Conservation (phyloP, 208 protist species). For the Naegleria lovaniensis region DNA sequence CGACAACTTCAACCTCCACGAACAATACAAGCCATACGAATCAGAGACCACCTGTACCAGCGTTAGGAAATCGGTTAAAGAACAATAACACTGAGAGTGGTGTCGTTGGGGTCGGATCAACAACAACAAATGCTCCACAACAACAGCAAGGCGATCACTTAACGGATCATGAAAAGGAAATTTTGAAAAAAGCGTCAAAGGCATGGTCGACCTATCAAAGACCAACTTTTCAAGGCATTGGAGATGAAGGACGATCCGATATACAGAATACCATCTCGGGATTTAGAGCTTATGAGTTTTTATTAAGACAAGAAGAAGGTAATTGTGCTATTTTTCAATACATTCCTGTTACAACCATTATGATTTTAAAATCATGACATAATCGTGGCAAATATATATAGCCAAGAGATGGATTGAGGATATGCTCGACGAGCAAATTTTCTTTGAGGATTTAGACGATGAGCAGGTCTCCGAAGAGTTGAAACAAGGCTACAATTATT, state of each 20-base stretch:
- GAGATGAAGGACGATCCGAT: neutral
- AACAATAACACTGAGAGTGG: no score
- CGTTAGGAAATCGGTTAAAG: no score
- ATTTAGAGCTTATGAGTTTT: conserved; percentile 12
- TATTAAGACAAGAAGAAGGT: conserved; percentile 10
- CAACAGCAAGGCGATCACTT: no score
- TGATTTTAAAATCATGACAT: neutral
- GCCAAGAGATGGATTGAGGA: conserved; percentile 10
- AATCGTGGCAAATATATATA: no score
- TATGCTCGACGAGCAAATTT: conserved; percentile 9
- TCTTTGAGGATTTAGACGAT: neutral
- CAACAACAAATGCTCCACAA: no score
- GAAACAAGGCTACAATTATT: neutral
- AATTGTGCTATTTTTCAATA: no score
- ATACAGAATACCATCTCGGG: neutral
- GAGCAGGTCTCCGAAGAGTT: neutral
- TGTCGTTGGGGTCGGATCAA: no score
- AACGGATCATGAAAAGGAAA: neutral
- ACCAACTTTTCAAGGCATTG: neutral
- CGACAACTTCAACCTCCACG: no score
- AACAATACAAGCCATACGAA: no score
- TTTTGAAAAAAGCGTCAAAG: neutral
- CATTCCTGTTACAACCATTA: no score
- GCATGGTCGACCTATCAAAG: neutral
- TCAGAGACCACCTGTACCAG: no score